Evolutionary conservation across 2,329 filamentous ascomycete species (phyloP).

Genomic region (Lasiodiplodia gonubiensis): DNA sequence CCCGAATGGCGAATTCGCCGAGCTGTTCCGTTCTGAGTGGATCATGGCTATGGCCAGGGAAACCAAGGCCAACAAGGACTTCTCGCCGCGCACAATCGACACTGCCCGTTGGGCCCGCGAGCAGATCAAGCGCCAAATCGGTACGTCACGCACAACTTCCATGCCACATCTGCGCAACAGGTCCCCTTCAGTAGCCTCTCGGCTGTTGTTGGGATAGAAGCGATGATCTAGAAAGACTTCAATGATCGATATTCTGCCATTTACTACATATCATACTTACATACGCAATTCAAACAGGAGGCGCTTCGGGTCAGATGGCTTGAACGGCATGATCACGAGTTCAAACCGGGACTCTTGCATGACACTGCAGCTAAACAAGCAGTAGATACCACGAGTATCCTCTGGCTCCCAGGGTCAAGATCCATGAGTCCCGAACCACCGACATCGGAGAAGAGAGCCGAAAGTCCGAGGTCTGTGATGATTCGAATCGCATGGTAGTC

Average conservation of each 20-base stretch:
- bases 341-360: background rate
- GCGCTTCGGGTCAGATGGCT: slow-evolving; percentile 30
- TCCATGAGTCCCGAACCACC: background rate
- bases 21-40: slow-evolving; percentile 90
- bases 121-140: slow-evolving; percentile 89
- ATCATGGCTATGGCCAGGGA: slow-evolving; percentile 89
- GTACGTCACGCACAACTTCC: slow-evolving; percentile 33
- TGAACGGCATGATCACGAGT: slow-evolving; percentile 15
- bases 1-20: slow-evolving; percentile 83
- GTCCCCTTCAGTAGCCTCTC: background rate
- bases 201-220: background rate
- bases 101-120: slow-evolving; percentile 97
- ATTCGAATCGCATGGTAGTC: slow-evolving; percentile 4
- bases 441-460: background rate
- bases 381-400: background rate
- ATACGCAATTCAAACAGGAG: background rate
- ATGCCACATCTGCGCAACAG: background rate
- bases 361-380: slow-evolving; percentile 2
- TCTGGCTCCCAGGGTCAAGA: background rate
- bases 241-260: background rate
- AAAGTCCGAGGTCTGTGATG: background rate
- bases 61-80: slow-evolving; percentile 87
- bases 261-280: background rate
- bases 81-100: slow-evolving; percentile 81
- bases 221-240: background rate